phyloP scores from a whole-genome alignment of 192 early-diverging fungal species.

The Dispira parvispora region DNA sequence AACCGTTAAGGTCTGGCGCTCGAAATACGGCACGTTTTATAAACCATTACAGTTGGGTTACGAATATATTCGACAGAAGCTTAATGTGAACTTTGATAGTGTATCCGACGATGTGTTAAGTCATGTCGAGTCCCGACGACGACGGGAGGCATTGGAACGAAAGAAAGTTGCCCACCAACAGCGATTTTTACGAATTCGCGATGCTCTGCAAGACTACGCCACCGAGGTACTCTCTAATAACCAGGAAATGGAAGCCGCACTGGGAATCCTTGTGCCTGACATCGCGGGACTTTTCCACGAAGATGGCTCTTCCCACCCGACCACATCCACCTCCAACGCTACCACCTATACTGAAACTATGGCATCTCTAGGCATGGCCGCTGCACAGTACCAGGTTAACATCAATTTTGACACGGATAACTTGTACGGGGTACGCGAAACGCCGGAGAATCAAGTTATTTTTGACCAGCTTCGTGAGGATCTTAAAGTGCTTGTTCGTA shows the following conservation, averaged over 20 bases:
- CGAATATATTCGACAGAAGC: conserved; percentile 32
- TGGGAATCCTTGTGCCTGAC: conserved; percentile 19
- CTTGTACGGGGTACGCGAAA: conserved; percentile 31
- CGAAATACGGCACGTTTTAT: conserved; percentile 33
- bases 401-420: conserved; percentile 32
- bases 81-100: conserved; percentile 12
- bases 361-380: conserved; percentile 36
- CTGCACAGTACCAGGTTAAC: conserved; percentile 38
- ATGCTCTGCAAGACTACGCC: not conserved
- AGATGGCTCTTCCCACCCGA: not conserved
- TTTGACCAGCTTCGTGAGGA: conserved; percentile 35
- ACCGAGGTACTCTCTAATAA: too few relatives aligned
- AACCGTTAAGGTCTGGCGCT: conserved; percentile 35
- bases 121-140: not conserved
- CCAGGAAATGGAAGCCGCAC: conserved; percentile 1
- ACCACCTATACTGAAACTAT: conserved; percentile 20
- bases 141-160: not conserved
- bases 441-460: conserved; percentile 31
- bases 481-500: conserved; percentile 24
- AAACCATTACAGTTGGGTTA: conserved; percentile 36
- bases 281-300: conserved; percentile 17
- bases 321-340: not conserved
- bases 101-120: not conserved
- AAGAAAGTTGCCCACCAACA: not conserved
- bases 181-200: not conserved